Percentiles rank a stretch among this genome's conserved stretches.
Evolutionary conservation across 805 yeast species (phyloP).

Genomic region (Pichia manshurica): DNA sequence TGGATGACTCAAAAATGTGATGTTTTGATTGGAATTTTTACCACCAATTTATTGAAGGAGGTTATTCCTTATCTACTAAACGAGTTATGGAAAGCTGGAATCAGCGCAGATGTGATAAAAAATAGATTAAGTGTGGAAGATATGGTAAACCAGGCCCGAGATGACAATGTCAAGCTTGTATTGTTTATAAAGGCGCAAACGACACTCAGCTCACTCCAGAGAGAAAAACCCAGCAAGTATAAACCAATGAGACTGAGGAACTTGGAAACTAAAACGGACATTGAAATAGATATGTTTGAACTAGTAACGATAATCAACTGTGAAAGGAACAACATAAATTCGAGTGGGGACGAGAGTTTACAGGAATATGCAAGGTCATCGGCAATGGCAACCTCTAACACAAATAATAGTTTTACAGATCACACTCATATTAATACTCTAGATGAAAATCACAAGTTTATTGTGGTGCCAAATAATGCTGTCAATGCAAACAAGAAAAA

Average conservation of each 20-base stretch:
- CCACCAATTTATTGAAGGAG: constrained; percentile 48
- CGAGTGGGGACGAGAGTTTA: constrained; percentile 10
- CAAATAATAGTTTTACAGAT: not conserved
- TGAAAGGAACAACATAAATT: constrained; percentile 15
- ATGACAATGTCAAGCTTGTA: constrained; percentile 71
- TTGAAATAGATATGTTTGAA: constrained; percentile 70
- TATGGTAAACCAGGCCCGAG: constrained; percentile 52
- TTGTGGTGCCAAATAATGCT: constrained; percentile 72
- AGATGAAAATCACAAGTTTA: constrained; percentile 43
- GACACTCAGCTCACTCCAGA: constrained; percentile 19
- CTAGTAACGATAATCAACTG: constrained; percentile 40
- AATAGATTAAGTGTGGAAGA: constrained; percentile 53
- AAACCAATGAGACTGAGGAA: constrained; percentile 75
- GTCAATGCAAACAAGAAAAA: constrained; percentile 71
- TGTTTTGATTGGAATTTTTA: constrained; percentile 69
- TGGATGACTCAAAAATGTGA: constrained; percentile 69
- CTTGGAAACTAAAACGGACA: constrained; percentile 52
- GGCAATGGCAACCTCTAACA: not conserved
- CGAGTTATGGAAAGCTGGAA: constrained; percentile 68
- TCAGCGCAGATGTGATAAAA: constrained; percentile 66
- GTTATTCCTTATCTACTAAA: constrained; percentile 60
- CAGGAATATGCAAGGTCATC: not conserved
- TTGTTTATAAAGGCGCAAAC: constrained; percentile 69
- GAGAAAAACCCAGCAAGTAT: constrained; percentile 42
- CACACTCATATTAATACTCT: constrained; percentile 3